phyloP scores from a whole-genome alignment of 1,284 basidiomycete genomes.

The Golubevia sp. region DNA sequence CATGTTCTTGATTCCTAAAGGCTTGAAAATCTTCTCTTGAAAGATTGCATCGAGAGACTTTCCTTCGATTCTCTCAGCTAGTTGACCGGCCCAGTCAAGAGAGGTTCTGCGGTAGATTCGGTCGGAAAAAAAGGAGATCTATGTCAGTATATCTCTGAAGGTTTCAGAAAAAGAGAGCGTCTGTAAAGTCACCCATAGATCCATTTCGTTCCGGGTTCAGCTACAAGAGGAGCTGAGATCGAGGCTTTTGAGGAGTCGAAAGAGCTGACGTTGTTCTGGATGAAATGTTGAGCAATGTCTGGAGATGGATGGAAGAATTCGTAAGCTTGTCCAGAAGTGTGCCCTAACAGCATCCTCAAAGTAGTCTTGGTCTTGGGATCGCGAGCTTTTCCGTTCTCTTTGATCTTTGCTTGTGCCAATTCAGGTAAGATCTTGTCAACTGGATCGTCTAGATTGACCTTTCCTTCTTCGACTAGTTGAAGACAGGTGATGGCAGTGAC shows the following conservation, averaged over 20 bases:
- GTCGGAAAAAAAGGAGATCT: too few relatives aligned
- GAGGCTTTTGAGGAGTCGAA: slow-evolving; percentile 9
- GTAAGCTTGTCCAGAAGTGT: slow-evolving; percentile 14
- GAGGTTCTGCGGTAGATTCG: too few relatives aligned
- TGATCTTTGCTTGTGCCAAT: slow-evolving; percentile 24
- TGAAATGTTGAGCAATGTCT: slow-evolving; percentile 11
- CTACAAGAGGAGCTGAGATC: slow-evolving; percentile 18
- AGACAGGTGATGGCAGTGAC: slow-evolving; percentile 55
- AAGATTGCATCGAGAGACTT: slow-evolving; percentile 23
- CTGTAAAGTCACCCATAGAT: too few relatives aligned
- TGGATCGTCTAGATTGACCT: slow-evolving; percentile 42
- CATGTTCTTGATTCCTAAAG: slow-evolving; percentile 24
- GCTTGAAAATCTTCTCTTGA: slow-evolving; percentile 28
- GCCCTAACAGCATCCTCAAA: not conserved
- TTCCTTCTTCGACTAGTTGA: slow-evolving; percentile 53
- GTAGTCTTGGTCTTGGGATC: slow-evolving; percentile 18
- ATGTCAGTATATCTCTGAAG: too few relatives aligned
- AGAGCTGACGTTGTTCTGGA: slow-evolving; percentile 10
- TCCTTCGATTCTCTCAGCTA: slow-evolving; percentile 25
- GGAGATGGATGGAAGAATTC: slow-evolving; percentile 29
- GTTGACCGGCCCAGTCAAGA: slow-evolving; percentile 33
- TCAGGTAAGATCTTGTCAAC: slow-evolving; percentile 39
- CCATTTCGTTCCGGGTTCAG: slow-evolving; percentile 28
- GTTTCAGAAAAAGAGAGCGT: too few relatives aligned
- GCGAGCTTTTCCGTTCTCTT: slow-evolving; percentile 7